Percentiles rank a stretch among this genome's conserved stretches.
phyloP scores from a whole-genome alignment of 345 rosid genomes.

The Populus nigra region DNA sequence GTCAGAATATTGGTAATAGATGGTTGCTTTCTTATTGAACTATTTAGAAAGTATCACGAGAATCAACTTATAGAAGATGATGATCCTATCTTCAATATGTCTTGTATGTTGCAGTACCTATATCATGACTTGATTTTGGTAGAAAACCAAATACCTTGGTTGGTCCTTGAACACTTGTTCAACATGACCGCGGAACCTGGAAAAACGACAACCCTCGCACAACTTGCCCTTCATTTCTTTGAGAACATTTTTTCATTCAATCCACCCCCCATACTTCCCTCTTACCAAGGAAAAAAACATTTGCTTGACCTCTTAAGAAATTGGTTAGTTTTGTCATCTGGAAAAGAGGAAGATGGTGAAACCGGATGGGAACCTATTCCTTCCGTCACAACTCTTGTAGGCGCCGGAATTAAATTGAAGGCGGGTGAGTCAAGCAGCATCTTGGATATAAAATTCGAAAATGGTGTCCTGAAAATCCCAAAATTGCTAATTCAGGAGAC shows the following conservation, averaged over 20 bases:
- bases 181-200: background rate
- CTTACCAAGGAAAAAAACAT: slow-evolving; percentile 1
- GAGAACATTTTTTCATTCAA: background rate
- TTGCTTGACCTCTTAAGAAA: slow-evolving; percentile 14
- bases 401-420: slow-evolving; percentile 7
- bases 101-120: slow-evolving; percentile 27
- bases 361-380: slow-evolving; percentile 1
- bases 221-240: slow-evolving; percentile 3
- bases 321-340: background rate
- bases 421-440: background rate
- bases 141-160: slow-evolving; percentile 33
- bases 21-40: slow-evolving; percentile 36
- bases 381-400: slow-evolving; percentile 4
- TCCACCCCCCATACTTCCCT: background rate
- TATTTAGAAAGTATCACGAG: slow-evolving; percentile 8
- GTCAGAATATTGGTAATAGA: slow-evolving; percentile 26
- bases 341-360: background rate
- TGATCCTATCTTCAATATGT: slow-evolving; percentile 30
- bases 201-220: background rate
- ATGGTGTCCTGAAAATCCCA: slow-evolving; percentile 17
- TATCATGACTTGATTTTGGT: slow-evolving; percentile 39
- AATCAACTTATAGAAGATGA: background rate
- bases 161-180: slow-evolving; percentile 27
- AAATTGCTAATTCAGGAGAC: slow-evolving; percentile 8
- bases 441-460: slow-evolving; percentile 11